Evolutionary conservation across 306 rosid genomes (phyloP).

Genomic region (Malus sieversii): DNA sequence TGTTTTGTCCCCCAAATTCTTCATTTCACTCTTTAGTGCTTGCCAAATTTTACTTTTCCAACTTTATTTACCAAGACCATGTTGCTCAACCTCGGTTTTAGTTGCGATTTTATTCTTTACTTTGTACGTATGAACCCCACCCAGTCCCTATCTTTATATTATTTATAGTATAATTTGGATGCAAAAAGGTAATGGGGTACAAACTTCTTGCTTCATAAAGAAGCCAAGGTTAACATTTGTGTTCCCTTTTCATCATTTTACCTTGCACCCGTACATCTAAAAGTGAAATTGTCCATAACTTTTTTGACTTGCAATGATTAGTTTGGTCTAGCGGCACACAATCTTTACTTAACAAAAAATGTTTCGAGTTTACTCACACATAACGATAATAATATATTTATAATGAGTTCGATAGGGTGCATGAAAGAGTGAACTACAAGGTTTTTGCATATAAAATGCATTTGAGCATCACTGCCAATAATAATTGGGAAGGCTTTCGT

Average conservation of each 20-base stretch:
- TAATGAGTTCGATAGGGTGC: too few species aligned
- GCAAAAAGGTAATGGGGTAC: neutral
- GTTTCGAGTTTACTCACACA: too few species aligned
- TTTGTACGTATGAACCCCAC: conserved; percentile 15
- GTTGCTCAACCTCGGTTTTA: conserved; percentile 8
- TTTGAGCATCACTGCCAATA: neutral
- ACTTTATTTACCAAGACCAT: neutral
- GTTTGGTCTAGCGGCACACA: neutral
- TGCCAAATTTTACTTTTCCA: neutral
- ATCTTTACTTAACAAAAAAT: neutral
- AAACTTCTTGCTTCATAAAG: conserved; percentile 8
- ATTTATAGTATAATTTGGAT: neutral
- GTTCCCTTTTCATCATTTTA: conserved; percentile 17
- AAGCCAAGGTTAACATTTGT: conserved; percentile 1
- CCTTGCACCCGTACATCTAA: conserved; percentile 17
- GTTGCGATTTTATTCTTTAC: neutral
- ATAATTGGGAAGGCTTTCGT: neutral
- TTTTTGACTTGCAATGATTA: neutral
- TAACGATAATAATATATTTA: neutral
- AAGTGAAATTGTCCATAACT: conserved; percentile 2
- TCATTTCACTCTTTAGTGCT: neutral
- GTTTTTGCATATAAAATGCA: neutral
- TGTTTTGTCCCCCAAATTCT: neutral
- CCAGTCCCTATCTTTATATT: neutral
- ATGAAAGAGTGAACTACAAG: neutral